Evolutionary conservation across 805 yeast genomes (phyloP).

Genomic region (Zygoascus ofunaensis): DNA sequence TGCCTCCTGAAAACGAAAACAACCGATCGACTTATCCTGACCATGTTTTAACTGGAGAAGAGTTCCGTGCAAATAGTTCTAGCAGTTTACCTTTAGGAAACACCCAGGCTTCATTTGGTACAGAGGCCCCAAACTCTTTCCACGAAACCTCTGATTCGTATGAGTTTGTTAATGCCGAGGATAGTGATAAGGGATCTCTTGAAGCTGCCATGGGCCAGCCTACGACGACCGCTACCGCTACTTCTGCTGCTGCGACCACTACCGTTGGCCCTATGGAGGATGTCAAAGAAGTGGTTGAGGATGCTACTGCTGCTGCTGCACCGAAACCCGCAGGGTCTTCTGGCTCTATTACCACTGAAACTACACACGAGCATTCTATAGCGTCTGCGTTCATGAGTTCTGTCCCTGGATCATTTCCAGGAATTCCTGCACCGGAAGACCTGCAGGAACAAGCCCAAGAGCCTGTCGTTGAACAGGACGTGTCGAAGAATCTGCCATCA

Average conservation of each 20-base stretch:
- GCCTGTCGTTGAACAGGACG: constrained; percentile 1
- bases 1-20: constrained; percentile 1
- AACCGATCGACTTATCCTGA: not conserved
- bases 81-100: not conserved
- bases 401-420: not conserved
- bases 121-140: constrained; percentile 4
- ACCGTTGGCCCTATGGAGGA: not conserved
- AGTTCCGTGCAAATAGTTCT: not conserved
- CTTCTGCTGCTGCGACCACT: not conserved
- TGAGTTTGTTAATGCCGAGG: constrained; percentile 30
- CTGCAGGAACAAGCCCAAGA: not conserved
- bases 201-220: not conserved
- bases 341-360: not conserved
- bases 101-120: not conserved
- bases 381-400: not conserved
- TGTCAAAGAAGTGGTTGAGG: not conserved
- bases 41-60: constrained; percentile 3
- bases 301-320: not conserved
- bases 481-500: not conserved
- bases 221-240: not conserved
- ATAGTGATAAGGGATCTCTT: constrained; percentile 6
- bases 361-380: not conserved
- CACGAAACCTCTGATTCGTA: constrained; percentile 21
- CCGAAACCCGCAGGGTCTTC: not conserved
- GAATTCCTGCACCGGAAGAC: not conserved